Base-by-base conservation (phyloP, 306 rosid species). In the Lotus japonicus region DNA sequence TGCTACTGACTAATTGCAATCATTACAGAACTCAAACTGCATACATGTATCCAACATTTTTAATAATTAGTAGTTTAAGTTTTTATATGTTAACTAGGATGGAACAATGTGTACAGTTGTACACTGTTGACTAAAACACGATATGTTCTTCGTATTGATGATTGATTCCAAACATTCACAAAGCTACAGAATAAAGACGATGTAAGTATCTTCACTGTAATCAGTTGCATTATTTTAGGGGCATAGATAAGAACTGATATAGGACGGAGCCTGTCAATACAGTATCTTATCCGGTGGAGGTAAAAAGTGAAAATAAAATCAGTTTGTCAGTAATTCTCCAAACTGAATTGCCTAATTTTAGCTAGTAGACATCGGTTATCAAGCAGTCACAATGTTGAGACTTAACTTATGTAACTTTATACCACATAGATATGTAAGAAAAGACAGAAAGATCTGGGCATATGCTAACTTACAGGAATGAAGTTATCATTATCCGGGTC, bases 401-500 rank as follows among this genome's bases (percentile, higher is more conserved):
- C 9, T 6, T 48, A 2, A 57, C 19, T 58, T 70, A 44, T 13
- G 58, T 11, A 65, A 17, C 26, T 23, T 35, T 16, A 23, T 9
- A 36, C 17, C 63, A 53, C 10, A 58, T n/a, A n/a, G 28, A 35
- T 4, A 53, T 15, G 21, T 9, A 13, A 36, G 44, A 51, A 28
- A 58, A 44, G 51, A 71, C 11, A n/a, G 11, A 44, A 73, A 69
- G 46, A 53, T 13, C 43, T 11, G 45, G 9, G 51, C 6, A 58
- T 11, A 70, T 21, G 36, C n/a, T 56, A 59, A 87, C 99, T 90
- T 87, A 95, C 99, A 53, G 99, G 96, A 75, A 88, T 71, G 77
- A 85, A 90, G 43, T 73, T 79, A 68, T 95, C 95, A 72, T 82
- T 87, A 77, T 81, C 84, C 0, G 99, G 99, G 58, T 95, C 99